Evolutionary conservation across 2,329 filamentous ascomycete species (phyloP), one percentile per base, ranked within the genome.

Genomic region (Penicillium glabrum): DNA sequence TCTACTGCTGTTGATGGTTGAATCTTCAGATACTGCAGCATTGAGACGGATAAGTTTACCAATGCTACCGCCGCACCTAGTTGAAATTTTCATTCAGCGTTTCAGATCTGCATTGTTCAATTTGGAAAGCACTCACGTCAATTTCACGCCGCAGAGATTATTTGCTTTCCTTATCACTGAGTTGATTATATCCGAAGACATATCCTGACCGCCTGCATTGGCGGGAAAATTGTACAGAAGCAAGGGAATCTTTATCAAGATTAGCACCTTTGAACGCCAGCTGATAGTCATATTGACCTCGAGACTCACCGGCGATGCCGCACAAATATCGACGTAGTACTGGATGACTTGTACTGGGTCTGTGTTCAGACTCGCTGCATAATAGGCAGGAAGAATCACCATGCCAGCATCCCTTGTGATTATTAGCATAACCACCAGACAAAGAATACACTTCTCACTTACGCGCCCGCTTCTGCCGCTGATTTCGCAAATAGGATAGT

Each of bases 361-460:
- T 16, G 63, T 49, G 24, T 57, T 61, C 2, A 67, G 58, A 51
- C 63, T 67, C 26, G 61, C 64, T 8, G 64, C 64, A 46, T 67
- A 67, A 57, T 67, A 67, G 19, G 63, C 64, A 31, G 64, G 64
- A 21, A 66, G 55, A 47, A 67, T 67, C 2, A 67, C 64, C 53
- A 67, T 63, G 14, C 64, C 64, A 6, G 64, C 64, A 52, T 67
- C 64, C 44, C 64, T 67, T 39, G 5, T 31, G 27, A 4, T 24
- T 8, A 27, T 54, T 29, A 54, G 45, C 44, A 21, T 11, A 4
- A 31, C 13, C 5, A 31, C 23, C 11, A 9, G 19, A 14, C n/a
- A 53, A 23, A 11, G 10, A 24, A 2, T 14, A 11, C 26, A 24
- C 7, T 29, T 48, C 21, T 3, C n/a, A 35, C 63, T 57, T 19